Evolutionary conservation across 1,284 basidiomycete genomes (phyloP).

Genomic region (Ustilago crameri): DNA sequence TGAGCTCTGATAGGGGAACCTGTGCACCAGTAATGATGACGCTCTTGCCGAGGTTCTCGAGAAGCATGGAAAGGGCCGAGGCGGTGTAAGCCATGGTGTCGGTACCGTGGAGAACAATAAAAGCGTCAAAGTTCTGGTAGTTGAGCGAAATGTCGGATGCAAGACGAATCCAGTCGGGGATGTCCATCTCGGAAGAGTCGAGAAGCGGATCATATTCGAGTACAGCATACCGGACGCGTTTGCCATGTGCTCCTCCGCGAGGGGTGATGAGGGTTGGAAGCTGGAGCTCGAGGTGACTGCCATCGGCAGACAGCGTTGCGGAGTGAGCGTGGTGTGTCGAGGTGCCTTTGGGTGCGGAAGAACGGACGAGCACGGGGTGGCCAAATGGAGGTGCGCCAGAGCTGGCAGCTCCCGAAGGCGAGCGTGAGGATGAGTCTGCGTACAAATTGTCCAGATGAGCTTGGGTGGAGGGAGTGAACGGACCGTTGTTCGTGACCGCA

Average conservation of each 20-base stretch:
- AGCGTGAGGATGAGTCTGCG: constrained; percentile 26
- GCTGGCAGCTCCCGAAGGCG: constrained; percentile 9
- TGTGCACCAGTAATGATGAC: constrained; percentile 89
- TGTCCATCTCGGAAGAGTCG: constrained; percentile 83
- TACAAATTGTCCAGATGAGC: constrained; percentile 36
- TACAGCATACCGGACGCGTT: constrained; percentile 56
- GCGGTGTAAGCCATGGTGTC: constrained; percentile 73
- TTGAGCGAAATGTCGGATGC: constrained; percentile 91
- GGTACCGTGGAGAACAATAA: constrained; percentile 84
- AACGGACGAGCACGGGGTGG: constrained; percentile 46
- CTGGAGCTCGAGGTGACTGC: constrained; percentile 48
- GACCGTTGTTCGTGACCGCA: neutral
- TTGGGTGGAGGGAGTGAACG: constrained; percentile 26
- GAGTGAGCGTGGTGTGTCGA: constrained; percentile 53
- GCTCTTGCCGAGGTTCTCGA: constrained; percentile 90
- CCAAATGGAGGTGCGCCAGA: constrained; percentile 43
- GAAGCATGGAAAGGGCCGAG: constrained; percentile 75
- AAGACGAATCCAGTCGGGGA: constrained; percentile 84
- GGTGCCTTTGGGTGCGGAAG: constrained; percentile 52
- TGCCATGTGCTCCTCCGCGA: constrained; percentile 37
- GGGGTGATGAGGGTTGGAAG: constrained; percentile 62
- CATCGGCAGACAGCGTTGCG: constrained; percentile 39
- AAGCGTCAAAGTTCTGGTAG: constrained; percentile 84
- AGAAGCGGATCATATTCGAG: constrained; percentile 72
- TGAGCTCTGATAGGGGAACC: constrained; percentile 85